Evolutionary conservation across 305 asterid species (phyloP), one percentile per base, ranked within the genome.

Genomic region (Fraxinus sp.): DNA sequence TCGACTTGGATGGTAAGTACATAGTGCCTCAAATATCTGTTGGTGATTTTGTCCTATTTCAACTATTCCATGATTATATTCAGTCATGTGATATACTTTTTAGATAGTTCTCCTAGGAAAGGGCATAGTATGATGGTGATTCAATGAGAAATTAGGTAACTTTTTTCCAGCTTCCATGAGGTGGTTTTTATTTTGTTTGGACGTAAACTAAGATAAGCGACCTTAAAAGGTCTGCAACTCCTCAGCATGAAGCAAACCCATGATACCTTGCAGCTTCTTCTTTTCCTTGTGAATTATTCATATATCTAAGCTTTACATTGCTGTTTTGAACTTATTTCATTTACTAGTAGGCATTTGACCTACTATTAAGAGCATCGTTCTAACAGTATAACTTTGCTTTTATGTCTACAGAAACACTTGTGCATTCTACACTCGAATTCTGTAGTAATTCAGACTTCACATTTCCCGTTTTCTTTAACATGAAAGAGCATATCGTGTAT

Each of bases 1-100:
- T 96, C 82, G 99, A 96, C 87, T 86, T 96, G 87, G 99, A 96
- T 87, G 99, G 99, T 94, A 88, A 88, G 93, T 82, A 36, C 57
- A 30, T 26, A 49, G 20, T 41, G 83, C 46, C 68, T 24, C 73
- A 37, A 55, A 6, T 86, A 13, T 80, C 46, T 83, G 52, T 81
- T 52, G 73, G 73, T 3, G 18, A 72, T 35, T 72, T 72, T 33
- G 35, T 64, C 22, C 14, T 13, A 68, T 75, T 20, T 20, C 49
- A 39, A 55, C 75, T 24, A 68, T 66, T 26, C 36, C 36, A 66
- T 2, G 73, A 66, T 2, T 28, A 41, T 88, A 77, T 49, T 16
- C n/a, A 35, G 75, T 75, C n/a, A 62, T 64, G 75, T 26, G 55
- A 49, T 80, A 64, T 66, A 26, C 33, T 77, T 70, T 14, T 16